These are phyloP conservation scores for Erodium trifolium DNA, from an alignment of 441 rosid genomes.

Conservation along the genomic window DNA sequence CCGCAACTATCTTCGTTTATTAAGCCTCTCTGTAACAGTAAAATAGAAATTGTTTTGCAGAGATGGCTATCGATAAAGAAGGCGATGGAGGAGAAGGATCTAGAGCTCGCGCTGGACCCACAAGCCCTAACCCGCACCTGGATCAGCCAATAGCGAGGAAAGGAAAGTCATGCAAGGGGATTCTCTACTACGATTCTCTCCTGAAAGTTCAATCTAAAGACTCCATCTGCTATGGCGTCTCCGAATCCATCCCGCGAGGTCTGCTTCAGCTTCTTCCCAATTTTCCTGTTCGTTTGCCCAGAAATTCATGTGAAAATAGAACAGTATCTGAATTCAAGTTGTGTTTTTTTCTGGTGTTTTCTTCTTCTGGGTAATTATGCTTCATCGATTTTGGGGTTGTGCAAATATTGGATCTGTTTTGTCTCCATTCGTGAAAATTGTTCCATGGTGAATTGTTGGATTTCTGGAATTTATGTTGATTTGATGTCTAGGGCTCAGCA, in stretches of 20 bases:
- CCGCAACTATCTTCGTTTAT: no score
- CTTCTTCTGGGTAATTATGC: not conserved
- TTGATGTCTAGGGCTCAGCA: not conserved
- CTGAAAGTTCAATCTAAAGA: conserved; percentile 29
- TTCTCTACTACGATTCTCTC: conserved; percentile 31
- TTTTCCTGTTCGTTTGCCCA: not conserved
- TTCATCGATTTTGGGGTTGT: no score
- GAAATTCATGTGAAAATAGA: not conserved
- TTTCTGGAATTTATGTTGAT: not conserved
- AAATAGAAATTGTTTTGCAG: not conserved
- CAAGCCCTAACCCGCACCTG: not conserved
- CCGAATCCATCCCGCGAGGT: conserved; percentile 33
- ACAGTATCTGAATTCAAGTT: no score
- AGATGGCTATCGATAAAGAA: conserved; percentile 1
- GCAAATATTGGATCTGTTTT: not conserved
- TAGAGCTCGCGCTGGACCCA: not conserved
- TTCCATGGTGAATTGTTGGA: not conserved
- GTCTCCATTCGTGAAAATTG: not conserved
- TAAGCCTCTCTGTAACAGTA: not conserved
- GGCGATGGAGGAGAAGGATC: conserved; percentile 1
- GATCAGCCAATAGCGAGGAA: conserved; percentile 4
- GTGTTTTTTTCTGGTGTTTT: not conserved
- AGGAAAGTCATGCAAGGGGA: conserved; percentile 40
- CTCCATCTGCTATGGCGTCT: conserved; percentile 39
- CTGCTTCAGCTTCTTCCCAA: not conserved